Percentiles rank a stretch among this genome's conserved stretches.
Evolutionary conservation across 2,329 filamentous ascomycete species (phyloP).

Genomic region (Microdochium nivale): DNA sequence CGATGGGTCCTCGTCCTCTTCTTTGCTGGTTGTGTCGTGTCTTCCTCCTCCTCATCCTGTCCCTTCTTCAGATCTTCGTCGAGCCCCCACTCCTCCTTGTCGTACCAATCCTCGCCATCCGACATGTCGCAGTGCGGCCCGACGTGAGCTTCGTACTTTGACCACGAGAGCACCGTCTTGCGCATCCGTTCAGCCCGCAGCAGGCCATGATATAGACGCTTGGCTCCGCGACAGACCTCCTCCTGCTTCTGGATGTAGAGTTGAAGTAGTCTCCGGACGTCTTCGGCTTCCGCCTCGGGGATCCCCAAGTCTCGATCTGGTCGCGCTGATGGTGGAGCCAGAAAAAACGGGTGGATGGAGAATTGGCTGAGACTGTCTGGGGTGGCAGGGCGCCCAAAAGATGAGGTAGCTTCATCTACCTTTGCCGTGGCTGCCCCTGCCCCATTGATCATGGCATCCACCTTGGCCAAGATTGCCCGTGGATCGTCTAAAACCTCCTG

Average conservation of each 20-base stretch:
- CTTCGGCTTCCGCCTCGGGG: conserved; percentile 66
- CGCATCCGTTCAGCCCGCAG: conserved; percentile 65
- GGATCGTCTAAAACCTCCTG: too few relatives aligned
- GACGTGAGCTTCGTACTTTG: conserved; percentile 68
- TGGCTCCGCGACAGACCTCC: conserved; percentile 65
- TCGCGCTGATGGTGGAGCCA: conserved; percentile 51
- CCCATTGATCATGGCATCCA: background rate
- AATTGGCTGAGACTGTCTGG: conserved; percentile 24
- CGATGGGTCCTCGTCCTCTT: conserved; percentile 54
- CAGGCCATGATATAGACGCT: conserved; percentile 60
- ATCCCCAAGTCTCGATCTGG: conserved; percentile 65
- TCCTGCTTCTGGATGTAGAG: conserved; percentile 81
- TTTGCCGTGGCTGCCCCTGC: background rate
- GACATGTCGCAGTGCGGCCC: conserved; percentile 65
- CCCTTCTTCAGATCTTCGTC: conserved; percentile 72
- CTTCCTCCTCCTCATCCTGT: conserved; percentile 75
- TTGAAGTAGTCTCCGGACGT: conserved; percentile 64
- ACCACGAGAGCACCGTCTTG: conserved; percentile 63
- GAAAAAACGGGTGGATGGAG: conserved; percentile 68
- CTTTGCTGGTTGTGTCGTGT: conserved; percentile 42
- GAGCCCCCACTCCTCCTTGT: conserved; percentile 70
- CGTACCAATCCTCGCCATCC: conserved; percentile 85
- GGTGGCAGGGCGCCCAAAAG: background rate
- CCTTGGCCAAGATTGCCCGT: background rate
- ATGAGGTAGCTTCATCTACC: conserved; percentile 1